These are phyloP conservation scores for Trifolium subterraneum DNA, from an alignment of 306 rosid genomes.

Conservation along the genomic window DNA sequence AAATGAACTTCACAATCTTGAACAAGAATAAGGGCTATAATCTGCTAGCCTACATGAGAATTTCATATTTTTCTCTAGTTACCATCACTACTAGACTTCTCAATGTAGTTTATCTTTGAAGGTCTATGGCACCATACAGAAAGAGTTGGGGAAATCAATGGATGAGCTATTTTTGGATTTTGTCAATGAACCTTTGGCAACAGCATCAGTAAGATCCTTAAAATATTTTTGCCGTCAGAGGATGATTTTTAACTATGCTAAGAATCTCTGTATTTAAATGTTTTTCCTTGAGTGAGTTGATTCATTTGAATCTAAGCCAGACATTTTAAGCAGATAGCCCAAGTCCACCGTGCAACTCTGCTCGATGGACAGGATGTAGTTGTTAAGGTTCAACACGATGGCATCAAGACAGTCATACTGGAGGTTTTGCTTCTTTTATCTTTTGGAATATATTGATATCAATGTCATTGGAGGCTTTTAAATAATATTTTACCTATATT, in stretches of 20 bases:
- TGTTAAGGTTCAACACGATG: conserved; percentile 96
- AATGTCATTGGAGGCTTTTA: conserved; percentile 38
- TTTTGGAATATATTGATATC: conserved; percentile 42
- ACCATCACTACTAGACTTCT: conserved; percentile 38
- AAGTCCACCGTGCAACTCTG: conserved; percentile 95
- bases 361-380: conserved; percentile 89
- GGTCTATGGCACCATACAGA: conserved; percentile 74
- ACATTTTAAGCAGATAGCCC: conserved; percentile 83
- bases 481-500: conserved; percentile 35
- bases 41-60: conserved; percentile 16
- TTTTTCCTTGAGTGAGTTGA: conserved; percentile 34
- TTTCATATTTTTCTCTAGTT: conserved; percentile 31
- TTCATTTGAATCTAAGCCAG: conserved; percentile 33
- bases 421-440: conserved; percentile 69
- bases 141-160: conserved; percentile 89
- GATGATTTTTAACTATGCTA: conserved; percentile 35
- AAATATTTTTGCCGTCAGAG: conserved; percentile 40
- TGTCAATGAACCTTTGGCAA: conserved; percentile 82
- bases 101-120: conserved; percentile 47
- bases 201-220: conserved; percentile 85
- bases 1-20: conserved; percentile 34
- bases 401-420: conserved; percentile 76
- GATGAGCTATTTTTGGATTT: conserved; percentile 77
- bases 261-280: conserved; percentile 9
- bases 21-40: conserved; percentile 31